phyloP scores from a whole-genome alignment of 2,329 filamentous ascomycete species.

The Colletotrichum simmondsii region DNA sequence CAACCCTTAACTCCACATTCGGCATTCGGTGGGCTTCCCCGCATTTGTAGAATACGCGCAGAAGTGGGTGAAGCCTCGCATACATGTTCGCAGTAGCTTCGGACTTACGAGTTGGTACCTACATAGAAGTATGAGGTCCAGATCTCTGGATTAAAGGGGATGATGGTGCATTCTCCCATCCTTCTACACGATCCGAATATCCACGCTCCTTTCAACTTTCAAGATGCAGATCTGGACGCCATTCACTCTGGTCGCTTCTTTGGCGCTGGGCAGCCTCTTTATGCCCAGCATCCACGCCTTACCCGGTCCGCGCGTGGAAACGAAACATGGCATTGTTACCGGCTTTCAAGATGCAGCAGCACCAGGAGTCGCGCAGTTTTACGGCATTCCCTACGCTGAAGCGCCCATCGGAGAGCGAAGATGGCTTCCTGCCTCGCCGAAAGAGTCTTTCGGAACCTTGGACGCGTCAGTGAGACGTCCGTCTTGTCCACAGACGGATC shows the following conservation, averaged over 20 bases:
- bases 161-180: background rate
- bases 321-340: background rate
- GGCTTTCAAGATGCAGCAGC: background rate
- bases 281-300: background rate
- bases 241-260: background rate
- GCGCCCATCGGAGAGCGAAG: background rate
- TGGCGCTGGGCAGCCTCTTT: background rate
- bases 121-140: background rate
- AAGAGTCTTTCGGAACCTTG: background rate
- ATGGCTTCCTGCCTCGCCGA: background rate
- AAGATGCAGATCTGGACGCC: background rate
- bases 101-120: background rate
- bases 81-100: background rate
- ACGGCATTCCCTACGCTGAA: background rate
- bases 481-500: background rate
- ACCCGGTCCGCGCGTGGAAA: background rate
- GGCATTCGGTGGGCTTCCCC: background rate
- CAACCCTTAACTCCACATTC: background rate
- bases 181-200: background rate
- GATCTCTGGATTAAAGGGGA: background rate
- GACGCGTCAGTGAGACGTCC: background rate
- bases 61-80: background rate
- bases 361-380: background rate
- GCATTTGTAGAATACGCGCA: background rate
- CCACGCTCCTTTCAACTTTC: background rate